Evolutionary conservation across 2,329 filamentous ascomycete species (phyloP).

Genomic region (Cladosporium sp.): DNA sequence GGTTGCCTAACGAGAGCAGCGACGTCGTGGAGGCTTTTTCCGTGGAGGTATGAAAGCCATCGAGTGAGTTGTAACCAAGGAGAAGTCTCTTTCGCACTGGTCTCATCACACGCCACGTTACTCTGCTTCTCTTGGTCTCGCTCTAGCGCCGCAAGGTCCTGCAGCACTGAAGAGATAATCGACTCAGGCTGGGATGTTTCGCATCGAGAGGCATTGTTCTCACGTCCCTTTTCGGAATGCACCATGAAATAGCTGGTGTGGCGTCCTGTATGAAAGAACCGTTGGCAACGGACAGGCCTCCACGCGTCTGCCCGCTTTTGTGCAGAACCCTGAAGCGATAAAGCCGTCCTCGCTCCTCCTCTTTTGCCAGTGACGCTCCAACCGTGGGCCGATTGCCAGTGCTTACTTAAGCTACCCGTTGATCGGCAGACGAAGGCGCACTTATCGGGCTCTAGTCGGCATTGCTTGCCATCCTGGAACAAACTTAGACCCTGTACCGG

Average conservation of each 20-base stretch:
- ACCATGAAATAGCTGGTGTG: constrained; percentile 4
- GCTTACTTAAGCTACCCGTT: neutral
- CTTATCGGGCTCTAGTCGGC: neutral
- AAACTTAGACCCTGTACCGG: neutral
- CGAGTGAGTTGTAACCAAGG: constrained; percentile 6
- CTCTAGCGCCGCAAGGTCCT: neutral
- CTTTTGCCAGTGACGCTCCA: neutral
- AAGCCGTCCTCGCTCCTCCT: neutral
- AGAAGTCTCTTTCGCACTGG: neutral
- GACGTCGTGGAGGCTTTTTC: neutral
- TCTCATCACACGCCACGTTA: neutral
- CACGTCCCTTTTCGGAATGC: neutral
- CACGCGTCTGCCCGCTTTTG: neutral
- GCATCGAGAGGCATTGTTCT: neutral
- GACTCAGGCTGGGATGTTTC: neutral
- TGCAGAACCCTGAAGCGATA: neutral
- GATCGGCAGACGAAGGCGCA: neutral
- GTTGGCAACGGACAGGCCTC: constrained; percentile 3
- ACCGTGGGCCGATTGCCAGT: neutral
- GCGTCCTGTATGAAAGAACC: constrained; percentile 5
- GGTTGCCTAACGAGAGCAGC: neutral
- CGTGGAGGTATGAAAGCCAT: constrained; percentile 4
- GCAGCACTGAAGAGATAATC: neutral
- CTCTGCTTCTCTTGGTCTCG: neutral
- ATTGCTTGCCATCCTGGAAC: constrained; percentile 1